phyloP scores from a whole-genome alignment of 192 early-diverging fungal species.

The Thamnidium elegans region DNA sequence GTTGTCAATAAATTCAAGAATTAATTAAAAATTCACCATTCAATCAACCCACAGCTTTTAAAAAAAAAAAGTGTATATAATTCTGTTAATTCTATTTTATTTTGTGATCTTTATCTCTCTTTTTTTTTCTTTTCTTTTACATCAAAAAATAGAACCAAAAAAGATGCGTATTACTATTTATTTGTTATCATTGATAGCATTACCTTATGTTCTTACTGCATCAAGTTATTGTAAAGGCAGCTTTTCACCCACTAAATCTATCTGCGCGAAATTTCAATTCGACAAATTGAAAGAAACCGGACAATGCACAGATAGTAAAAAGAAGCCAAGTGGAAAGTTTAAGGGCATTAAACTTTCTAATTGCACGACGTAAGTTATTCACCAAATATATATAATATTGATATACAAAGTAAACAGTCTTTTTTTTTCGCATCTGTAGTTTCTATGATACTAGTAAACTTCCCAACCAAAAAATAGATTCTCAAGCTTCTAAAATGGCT shows the following conservation, averaged over 20 bases:
- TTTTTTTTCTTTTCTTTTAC: neutral
- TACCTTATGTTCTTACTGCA: neutral
- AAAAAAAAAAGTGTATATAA: neutral
- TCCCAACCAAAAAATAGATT: constrained; percentile 26
- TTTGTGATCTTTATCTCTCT: neutral
- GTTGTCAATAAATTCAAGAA: neutral
- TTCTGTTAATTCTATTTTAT: neutral
- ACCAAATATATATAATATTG: neutral
- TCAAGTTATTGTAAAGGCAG: constrained; percentile 10
- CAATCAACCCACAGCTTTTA: neutral
- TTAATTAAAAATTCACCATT: neutral
- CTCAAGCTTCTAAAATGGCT: constrained; percentile 30
- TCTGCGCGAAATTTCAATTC: constrained; percentile 18
- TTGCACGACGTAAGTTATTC: constrained; percentile 30
- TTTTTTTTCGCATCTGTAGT: neutral
- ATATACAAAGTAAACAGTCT: neutral
- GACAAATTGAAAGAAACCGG: neutral
- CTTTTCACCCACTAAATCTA: constrained; percentile 3
- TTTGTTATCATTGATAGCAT: neutral
- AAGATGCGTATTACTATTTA: neutral
- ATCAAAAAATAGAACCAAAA: neutral
- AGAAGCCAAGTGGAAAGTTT: neutral
- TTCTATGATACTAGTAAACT: constrained; percentile 33
- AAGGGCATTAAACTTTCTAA: constrained; percentile 24
- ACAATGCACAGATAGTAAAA: constrained; percentile 18